phyloP scores from a whole-genome alignment of 768 basidiomycete species.

The Podaxis rugospora region DNA sequence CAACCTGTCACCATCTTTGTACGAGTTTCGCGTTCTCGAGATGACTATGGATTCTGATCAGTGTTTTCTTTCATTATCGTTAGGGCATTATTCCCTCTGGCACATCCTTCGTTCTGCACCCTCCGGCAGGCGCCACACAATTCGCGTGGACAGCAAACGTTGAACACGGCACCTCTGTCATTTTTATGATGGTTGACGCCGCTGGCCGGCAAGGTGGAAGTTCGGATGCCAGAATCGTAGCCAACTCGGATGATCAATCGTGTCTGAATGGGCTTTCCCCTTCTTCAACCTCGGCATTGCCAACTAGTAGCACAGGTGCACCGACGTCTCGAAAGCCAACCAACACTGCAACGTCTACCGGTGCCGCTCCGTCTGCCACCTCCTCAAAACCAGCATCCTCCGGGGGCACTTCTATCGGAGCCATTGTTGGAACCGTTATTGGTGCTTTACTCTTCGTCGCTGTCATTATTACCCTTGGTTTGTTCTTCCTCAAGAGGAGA shows the following conservation, averaged over 20 bases:
- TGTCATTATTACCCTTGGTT: constrained; percentile 43
- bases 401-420: constrained; percentile 32
- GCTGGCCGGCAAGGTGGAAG: constrained; percentile 51
- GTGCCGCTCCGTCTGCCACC: constrained; percentile 12
- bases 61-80: neutral
- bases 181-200: constrained; percentile 55
- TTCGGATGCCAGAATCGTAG: constrained; percentile 48
- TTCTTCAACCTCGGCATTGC: constrained; percentile 38
- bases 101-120: constrained; percentile 37
- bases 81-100: constrained; percentile 68
- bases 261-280: constrained; percentile 55
- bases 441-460: constrained; percentile 51
- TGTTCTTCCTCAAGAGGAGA: constrained; percentile 43
- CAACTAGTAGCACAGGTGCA: constrained; percentile 18
- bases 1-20: constrained; percentile 56
- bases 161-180: constrained; percentile 49
- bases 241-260: constrained; percentile 38
- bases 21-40: constrained; percentile 12
- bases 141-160: constrained; percentile 58
- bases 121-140: constrained; percentile 32
- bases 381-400: neutral
- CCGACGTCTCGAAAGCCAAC: constrained; percentile 19
- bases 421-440: constrained; percentile 48
- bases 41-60: neutral
- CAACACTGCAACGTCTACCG: constrained; percentile 15